Evolutionary conservation across 257 asterid species (phyloP), one percentile per base, ranked within the genome.

Genomic region (Scutellaria barbata): DNA sequence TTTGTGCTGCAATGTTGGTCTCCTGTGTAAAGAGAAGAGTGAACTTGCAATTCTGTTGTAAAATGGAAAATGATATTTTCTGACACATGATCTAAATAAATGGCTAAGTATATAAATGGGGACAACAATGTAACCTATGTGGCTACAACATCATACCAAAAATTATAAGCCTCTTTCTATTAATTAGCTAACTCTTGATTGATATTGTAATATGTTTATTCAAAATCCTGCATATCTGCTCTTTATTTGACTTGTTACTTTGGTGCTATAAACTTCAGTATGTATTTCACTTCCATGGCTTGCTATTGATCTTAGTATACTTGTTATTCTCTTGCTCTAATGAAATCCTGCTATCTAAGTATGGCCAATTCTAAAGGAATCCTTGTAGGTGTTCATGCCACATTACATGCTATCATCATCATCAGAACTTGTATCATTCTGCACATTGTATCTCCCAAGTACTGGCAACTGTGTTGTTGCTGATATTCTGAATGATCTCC

Each of bases 401-500:
- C 80, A 68, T 40, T 80, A 89, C 73, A 74, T 77, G 86, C 90
- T 86, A 69, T 90, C 90, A 54, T 81, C 90, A 54, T 81, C 91
- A 47, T 88, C 94, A 6, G 88, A 86, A 71, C 85, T 87, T 66
- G 81, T 58, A 50, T 85, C 80, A 53, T 80, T 83, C 51, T 66
- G 76, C 77, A 69, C 79, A 51, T 80, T 84, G 78, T 73, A 92
- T 86, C 89, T 84, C 74, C 64, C 76, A 42, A 88, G 83, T 74
- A 87, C 96, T 2, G 95, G 96, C 75, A 88, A 66, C 3, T 90
- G 78, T 54, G 88, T 77, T 30, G 74, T 77, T 53, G 83, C 84
- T 5, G 86, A 85, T 72, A 92, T 79, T 73, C 96, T 83, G 82
- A 88, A 92, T 25, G 98, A 92, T 75, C 88, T 84, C 22, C 84